Conservation (phyloP, 192 early-diverging fungal species). For the Backusella sp. region DNA sequence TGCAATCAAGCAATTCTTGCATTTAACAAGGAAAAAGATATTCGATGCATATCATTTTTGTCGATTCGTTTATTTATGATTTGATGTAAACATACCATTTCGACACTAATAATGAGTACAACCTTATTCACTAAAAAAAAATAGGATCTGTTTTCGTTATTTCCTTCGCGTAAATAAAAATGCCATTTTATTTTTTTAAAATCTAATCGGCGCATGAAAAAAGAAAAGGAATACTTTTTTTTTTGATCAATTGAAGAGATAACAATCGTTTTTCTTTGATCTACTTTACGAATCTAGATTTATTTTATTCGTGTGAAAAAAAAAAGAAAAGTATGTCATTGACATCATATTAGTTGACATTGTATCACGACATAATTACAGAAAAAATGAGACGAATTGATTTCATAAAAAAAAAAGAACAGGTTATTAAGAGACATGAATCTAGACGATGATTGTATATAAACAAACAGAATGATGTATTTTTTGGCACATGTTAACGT, state of each 20-base stretch:
- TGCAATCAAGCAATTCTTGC: not conserved
- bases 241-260: not conserved
- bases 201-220: slow-evolving; percentile 1
- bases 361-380: not conserved
- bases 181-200: not conserved
- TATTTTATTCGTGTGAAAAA: not conserved
- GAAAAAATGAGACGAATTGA: not conserved
- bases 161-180: slow-evolving; percentile 3
- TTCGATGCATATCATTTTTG: not conserved
- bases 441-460: not conserved
- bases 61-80: not conserved
- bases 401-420: not conserved
- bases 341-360: not conserved
- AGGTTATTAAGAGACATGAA: not conserved
- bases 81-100: not conserved
- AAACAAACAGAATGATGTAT: not conserved
- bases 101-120: not conserved
- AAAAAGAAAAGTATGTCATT: not conserved
- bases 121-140: not conserved
- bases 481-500: not conserved
- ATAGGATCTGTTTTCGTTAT: not conserved
- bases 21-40: not conserved
- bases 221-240: not conserved
- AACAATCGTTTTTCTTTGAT: not conserved
- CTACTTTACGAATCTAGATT: not conserved